Evolutionary conservation across 2,329 filamentous ascomycete species (phyloP), one percentile per base, ranked within the genome.

Genomic region (Sclerotinia nivalis): DNA sequence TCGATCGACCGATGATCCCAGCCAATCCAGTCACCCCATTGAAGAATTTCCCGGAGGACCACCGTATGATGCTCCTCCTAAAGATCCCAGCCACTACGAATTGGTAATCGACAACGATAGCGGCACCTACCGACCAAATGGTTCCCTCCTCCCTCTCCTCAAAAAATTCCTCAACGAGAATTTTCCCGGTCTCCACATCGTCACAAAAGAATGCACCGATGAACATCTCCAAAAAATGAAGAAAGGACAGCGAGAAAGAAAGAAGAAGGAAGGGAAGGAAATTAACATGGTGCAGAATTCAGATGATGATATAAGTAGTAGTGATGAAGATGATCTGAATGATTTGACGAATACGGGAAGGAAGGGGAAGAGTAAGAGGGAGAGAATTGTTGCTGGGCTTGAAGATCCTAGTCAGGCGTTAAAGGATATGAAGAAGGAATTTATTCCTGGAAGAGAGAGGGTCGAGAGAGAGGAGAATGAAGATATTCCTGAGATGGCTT

Each of bases 51-150:
- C 80, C 6, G 83, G 80, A n/a, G 86, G 82, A 0, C 84, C 84
- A 4, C 84, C 84, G 1, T 72, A 79, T 22, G 76, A 78, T 0
- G 72, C 80, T 0, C 84, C 84, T 4, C 85, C 83, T 0, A 74
- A 78, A 20, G 80, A 84, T 69, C 86, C 82, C n/a, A 78, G 80
- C 66, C 84, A 85, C 77, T 98, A 97, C 79, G 91, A 97, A 78
- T 86, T 98, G 12, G 84, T 96, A 73, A 97, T 98, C 77, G 95
- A 98, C 82, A 98, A 98, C 77, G 95, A 97, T 80, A 93, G 90
- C 68, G 95, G 95, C 15, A 98, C 95, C 0, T 98, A 98, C 79
- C 88, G 95, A 0, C 95, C 95, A 0, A 93, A 96, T 77, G 91
- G 91, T 69, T 85, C 89, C 15, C 84, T 92, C 13, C 85, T 98